Evolutionary conservation across 2,329 filamentous ascomycete genomes (phyloP).

Genomic region (Fusarium irregulare): DNA sequence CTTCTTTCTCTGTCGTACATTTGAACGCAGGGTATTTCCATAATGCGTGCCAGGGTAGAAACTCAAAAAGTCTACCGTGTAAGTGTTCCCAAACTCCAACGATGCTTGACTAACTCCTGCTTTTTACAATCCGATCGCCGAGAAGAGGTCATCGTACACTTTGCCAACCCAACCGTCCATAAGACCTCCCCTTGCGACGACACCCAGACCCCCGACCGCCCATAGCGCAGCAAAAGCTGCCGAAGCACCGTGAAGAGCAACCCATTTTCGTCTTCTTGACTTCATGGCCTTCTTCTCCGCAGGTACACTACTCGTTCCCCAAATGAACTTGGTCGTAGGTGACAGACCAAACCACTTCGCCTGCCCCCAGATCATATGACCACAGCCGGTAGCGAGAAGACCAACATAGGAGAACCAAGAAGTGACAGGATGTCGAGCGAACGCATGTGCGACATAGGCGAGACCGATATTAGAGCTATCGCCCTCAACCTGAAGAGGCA

Average conservation of each 20-base stretch:
- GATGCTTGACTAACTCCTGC: constrained; percentile 12
- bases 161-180: constrained; percentile 82
- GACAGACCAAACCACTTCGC: constrained; percentile 82
- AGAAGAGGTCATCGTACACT: constrained; percentile 77
- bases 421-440: constrained; percentile 74
- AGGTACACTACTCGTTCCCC: constrained; percentile 54
- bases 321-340: constrained; percentile 64
- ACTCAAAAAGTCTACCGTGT: constrained; percentile 29
- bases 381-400: constrained; percentile 74
- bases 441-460: constrained; percentile 86
- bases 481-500: constrained; percentile 82
- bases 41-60: constrained; percentile 33
- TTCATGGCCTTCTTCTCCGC: constrained; percentile 64
- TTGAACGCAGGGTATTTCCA: constrained; percentile 41
- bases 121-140: constrained; percentile 48
- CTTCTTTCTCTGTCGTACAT: constrained; percentile 10
- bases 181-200: constrained; percentile 78
- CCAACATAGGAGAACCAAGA: constrained; percentile 77
- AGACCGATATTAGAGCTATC: constrained; percentile 88
- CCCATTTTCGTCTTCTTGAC: constrained; percentile 73
- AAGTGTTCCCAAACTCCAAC: constrained; percentile 43
- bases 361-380: constrained; percentile 86
- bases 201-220: constrained; percentile 82
- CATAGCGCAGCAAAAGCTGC: constrained; percentile 72
- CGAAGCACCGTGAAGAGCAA: constrained; percentile 74